A percentile compares a stretch with the other conserved stretches of the same genome.
Conservation (phyloP, 1,284 basidiomycete species). For the Pholiota adiposa region DNA sequence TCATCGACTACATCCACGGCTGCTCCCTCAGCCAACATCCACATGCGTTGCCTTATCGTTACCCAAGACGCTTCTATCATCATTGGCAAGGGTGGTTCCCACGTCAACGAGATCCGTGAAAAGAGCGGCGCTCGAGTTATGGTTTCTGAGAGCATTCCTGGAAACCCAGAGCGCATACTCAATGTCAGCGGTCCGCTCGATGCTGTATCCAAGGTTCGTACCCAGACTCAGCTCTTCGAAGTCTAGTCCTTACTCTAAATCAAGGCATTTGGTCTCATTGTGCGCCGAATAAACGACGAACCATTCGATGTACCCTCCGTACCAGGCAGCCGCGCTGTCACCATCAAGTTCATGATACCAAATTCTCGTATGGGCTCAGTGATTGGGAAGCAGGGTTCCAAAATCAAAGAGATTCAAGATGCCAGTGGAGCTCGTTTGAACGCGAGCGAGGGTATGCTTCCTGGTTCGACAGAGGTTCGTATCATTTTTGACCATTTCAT, state of each 20-base stretch:
- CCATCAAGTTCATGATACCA: constrained; percentile 99
- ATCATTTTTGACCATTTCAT: constrained; percentile 10
- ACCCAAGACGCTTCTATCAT: constrained; percentile 99
- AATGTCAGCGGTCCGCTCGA: constrained; percentile 98
- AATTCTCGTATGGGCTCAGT: constrained; percentile 99
- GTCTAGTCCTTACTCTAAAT: constrained; percentile 8
- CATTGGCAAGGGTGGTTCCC: constrained; percentile 95
- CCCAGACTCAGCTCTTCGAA: constrained; percentile 11
- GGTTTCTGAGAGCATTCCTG: constrained; percentile 95
- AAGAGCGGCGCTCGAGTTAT: constrained; percentile 95
- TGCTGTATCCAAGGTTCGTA: constrained; percentile 91
- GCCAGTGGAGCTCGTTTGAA: constrained; percentile 96
- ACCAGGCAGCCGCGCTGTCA: constrained; percentile 96
- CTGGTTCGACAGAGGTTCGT: constrained; percentile 94
- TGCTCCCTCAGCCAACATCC: constrained; percentile 75
- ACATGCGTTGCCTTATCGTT: constrained; percentile 96
- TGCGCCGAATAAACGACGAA: constrained; percentile 98
- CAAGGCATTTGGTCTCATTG: constrained; percentile 98
- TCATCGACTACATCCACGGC: constrained; percentile 45
- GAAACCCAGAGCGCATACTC: constrained; percentile 97
- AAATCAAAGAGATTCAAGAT: constrained; percentile 99
- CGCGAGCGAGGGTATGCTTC: constrained; percentile 97
- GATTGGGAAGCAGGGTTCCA: constrained; percentile 96
- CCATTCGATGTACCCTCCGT: constrained; percentile 98
- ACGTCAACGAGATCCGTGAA: constrained; percentile 98